phyloP scores from a whole-genome alignment of 306 rosid species.

The Adenanthera pavonina region DNA sequence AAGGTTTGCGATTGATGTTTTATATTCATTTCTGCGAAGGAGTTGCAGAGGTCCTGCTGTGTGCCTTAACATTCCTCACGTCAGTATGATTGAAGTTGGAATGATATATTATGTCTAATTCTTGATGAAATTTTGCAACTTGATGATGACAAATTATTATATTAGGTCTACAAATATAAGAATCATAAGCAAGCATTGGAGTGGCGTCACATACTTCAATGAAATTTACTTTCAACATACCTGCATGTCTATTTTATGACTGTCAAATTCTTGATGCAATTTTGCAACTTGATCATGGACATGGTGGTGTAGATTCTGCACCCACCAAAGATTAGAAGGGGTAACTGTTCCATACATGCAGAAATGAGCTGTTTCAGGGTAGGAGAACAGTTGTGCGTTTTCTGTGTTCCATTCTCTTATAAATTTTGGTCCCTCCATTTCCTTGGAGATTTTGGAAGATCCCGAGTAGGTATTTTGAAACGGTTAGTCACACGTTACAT shows the following conservation, averaged over 20 bases:
- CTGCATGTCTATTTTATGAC: not conserved
- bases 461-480: too few relatives aligned
- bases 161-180: not conserved
- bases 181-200: not conserved
- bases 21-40: constrained; percentile 74
- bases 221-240: not conserved
- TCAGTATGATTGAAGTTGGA: constrained; percentile 83
- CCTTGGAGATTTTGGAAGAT: too few relatives aligned
- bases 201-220: not conserved
- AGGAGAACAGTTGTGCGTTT: not conserved
- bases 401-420: not conserved
- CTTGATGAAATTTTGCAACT: constrained; percentile 21
- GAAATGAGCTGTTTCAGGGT: not conserved
- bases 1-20: constrained; percentile 65
- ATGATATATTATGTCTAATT: constrained; percentile 87
- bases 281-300: constrained; percentile 3
- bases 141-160: not conserved
- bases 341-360: not conserved
- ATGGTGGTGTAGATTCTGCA: not conserved
- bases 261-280: constrained; percentile 41
- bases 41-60: constrained; percentile 76
- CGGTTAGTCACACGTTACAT: too few relatives aligned
- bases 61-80: constrained; percentile 86
- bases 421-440: not conserved
- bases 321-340: not conserved